Percentiles rank a stretch among this genome's conserved stretches.
These are phyloP conservation scores for Fusarium abutilonis DNA, from an alignment of 2,329 filamentous ascomycete genomes.

Conservation along the genomic window DNA sequence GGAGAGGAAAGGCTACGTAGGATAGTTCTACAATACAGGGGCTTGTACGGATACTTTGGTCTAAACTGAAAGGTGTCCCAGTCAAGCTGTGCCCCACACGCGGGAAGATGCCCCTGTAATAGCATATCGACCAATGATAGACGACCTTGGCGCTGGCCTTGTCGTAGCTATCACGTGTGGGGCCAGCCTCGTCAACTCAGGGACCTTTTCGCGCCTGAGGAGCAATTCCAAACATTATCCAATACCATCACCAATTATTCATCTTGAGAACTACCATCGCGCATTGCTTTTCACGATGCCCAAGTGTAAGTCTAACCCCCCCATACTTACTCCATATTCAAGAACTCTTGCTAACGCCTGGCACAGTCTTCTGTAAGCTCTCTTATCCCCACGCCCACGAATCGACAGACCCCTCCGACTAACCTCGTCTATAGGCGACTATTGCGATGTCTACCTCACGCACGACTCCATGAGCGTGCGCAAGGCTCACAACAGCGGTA, in stretches of 20 bases:
- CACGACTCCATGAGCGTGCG: slow-evolving; percentile 99
- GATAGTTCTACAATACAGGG: slow-evolving; percentile 31
- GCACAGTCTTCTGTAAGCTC: slow-evolving; percentile 41
- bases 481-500: slow-evolving; percentile 96
- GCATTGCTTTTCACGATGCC: slow-evolving; percentile 71
- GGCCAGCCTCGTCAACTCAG: slow-evolving; percentile 45
- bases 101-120: slow-evolving; percentile 16
- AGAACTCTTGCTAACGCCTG: slow-evolving; percentile 50
- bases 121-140: slow-evolving; percentile 27
- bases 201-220: slow-evolving; percentile 33
- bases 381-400: slow-evolving; percentile 7
- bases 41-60: slow-evolving; percentile 22
- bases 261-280: slow-evolving; percentile 27
- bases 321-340: not conserved
- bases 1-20: slow-evolving; percentile 40
- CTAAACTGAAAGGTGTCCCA: slow-evolving; percentile 49
- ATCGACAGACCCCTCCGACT: slow-evolving; percentile 31
- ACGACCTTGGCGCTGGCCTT: slow-evolving; percentile 37
- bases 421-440: slow-evolving; percentile 70
- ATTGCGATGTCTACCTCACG: slow-evolving; percentile 99
- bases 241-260: slow-evolving; percentile 14
- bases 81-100: slow-evolving; percentile 42
- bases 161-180: slow-evolving; percentile 45
- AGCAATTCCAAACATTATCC: slow-evolving; percentile 13
- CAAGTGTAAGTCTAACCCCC: slow-evolving; percentile 74